Evolutionary conservation across 2,329 filamentous ascomycete genomes (phyloP), one percentile per base, ranked within the genome.

Genomic region (Aureobasidium sp.): DNA sequence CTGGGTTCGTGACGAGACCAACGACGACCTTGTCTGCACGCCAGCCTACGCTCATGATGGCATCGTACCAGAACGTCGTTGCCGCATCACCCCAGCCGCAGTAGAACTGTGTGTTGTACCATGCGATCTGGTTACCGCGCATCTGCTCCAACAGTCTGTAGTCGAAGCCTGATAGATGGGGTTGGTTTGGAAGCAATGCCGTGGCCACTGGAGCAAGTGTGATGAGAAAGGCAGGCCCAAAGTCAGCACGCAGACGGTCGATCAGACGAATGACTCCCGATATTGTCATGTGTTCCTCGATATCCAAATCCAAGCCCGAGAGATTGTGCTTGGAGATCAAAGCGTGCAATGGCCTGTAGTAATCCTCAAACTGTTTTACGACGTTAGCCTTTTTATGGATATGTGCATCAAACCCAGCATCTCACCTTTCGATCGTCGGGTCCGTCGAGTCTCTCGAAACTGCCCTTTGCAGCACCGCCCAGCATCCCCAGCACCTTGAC

Each of bases 21-120:
- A 92, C 78, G 11, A 96, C 89, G 2, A 97, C 79, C 70, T 88
- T 89, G 22, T 84, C 76, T 0, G 90, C 81, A 2, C 83, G 78
- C 87, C 89, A 96, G 9, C 91, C 91, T 48, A 81, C 78, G 15
- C 78, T 76, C 34, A 84, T 73, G 59, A 84, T 80, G 56, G 78
- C 74, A 62, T 83, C 80, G 69, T 81, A 84, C 68, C 77, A 79
- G 25, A 71, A 69, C 2, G 78, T 78, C 15, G 73, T 79, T 31
- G 80, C 76, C 1, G 86, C 84, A 53, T 85, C 84, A 9, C 90
- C 90, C 87, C 90, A 97, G 1, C 91, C 91, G 70, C 89, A 94
- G 79, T 97, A 97, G 75, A 96, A 96, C 71, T 97, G 92, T 6
- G 87, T 82, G 71, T 96, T 96, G 74, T 96, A 96, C 85, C 91